Conservation (phyloP, 2,329 filamentous ascomycete species). For the Trichoderma sp. region DNA sequence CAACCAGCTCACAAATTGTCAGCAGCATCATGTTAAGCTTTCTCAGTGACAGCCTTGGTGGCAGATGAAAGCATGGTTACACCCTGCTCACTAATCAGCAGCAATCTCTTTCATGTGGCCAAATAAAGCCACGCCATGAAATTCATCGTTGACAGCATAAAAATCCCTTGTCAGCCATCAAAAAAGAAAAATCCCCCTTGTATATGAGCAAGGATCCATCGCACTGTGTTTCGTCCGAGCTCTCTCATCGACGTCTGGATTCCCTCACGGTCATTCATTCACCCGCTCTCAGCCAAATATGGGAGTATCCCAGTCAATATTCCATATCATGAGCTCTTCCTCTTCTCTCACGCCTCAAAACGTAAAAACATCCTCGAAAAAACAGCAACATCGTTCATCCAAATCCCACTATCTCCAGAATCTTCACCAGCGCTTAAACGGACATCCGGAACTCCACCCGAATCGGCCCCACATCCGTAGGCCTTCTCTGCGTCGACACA, state of each 20-base stretch:
- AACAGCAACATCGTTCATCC: background rate
- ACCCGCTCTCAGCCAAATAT: background rate
- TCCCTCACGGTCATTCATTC: background rate
- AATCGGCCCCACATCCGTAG: conserved; percentile 18
- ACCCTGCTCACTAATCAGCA: background rate
- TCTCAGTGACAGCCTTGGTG: background rate
- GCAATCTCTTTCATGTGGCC: background rate
- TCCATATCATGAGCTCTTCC: background rate
- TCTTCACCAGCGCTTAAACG: background rate
- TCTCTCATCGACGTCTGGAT: background rate
- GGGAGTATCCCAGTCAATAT: background rate
- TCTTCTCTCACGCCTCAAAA: background rate
- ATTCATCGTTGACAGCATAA: background rate
- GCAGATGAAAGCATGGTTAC: background rate
- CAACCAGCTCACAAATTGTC: background rate
- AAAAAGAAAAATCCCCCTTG: too few species aligned
- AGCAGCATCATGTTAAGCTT: background rate
- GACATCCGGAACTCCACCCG: conserved; percentile 2
- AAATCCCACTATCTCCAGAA: background rate
- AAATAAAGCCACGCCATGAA: background rate
- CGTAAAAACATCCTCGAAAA: background rate
- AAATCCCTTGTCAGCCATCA: background rate
- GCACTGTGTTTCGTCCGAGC: background rate
- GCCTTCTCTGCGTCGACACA: background rate
- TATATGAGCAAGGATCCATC: background rate